Base-by-base conservation (phyloP, 139 green algal genomes). In the Edaphochlamys debaryana region DNA sequence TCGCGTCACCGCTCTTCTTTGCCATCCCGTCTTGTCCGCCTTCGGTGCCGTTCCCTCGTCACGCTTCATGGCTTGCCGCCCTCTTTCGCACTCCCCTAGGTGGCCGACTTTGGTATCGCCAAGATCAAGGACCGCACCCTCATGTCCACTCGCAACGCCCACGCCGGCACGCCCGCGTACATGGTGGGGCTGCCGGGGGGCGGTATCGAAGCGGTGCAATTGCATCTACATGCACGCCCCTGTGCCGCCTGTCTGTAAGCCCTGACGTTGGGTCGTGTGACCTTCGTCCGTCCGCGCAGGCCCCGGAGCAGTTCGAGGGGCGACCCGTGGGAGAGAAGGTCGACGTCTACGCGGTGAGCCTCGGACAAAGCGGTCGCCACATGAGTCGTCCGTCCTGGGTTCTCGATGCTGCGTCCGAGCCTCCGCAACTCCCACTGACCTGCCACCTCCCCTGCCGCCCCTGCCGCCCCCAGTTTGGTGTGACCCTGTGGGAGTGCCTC, bases 401-500 rank as follows among this genome's bases (percentile, higher is more conserved):
- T n/a, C n/a, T n/a, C n/a, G n/a, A n/a, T n/a, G n/a, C n/a, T n/a
- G n/a, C n/a, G n/a, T n/a, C n/a, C n/a, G n/a, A n/a, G n/a, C n/a
- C n/a, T n/a, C n/a, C n/a, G n/a, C n/a, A 15, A 63, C 23, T 8
- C 20, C 54, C 54, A 4, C 54, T 63, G 23, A 6, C 58, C 15
- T 67, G 27, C 58, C 60, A 8, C 67, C 38, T 37, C 7, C 2
- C 67, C 67, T 23, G 25, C 22, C 67, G 32, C 29, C 23, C n/a
- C 64, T 29, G 45, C 36, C 64, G 17, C 37, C 38, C 2, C 58
- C 75, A 72, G 60, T 95, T 96, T 87, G 92, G 74, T 17, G 87
- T 97, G 52, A 87, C 96, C 34, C 73, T 96, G 78, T 96, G 91
- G 91, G 94, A 98, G 87, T 92, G 88, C 85, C 77, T 93, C 34